Evolutionary conservation across 257 asterid genomes (phyloP), one percentile per base, ranked within the genome.

Genomic region (Ballota nigra): DNA sequence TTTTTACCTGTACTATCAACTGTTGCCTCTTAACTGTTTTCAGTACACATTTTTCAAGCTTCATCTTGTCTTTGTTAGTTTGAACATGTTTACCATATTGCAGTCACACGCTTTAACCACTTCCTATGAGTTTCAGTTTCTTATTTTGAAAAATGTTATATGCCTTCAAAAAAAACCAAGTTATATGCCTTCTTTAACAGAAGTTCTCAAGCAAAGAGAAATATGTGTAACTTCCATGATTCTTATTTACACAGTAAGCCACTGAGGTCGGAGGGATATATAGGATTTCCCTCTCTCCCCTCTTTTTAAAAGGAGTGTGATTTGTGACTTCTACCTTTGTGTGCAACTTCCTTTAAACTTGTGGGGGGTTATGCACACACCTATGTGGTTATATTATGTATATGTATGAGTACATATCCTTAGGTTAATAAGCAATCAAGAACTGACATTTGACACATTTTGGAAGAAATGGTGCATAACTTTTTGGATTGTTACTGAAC

Each of bases 11-110:
- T 8, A 56, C 60, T 49, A 49, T 8, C 61, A 72, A 12, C 16
- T 34, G 36, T 3, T 60, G 63, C 40, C 34, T 34, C 18, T 16
- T 55, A 33, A 69, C 56, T 36, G 34, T 40, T 47, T 24, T 20
- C 12, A 22, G 45, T 20, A 26, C 18, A 15, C 66, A 33, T 20
- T 60, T 28, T 34, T 63, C 34, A 16, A 0, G 52, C 8, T 52
- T 73, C 76, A 40, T 55, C 7, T 7, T 61, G 31, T 33, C 19
- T 38, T 23, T 28, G 15, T 28, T 55, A 26, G 2, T 52, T 16
- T 62, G 66, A 23, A 57, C 55, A 3, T 10, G 68, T 67, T 60
- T 24, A 62, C 65, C 71, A 38, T 38, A 4, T 60, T 62, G 26
- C 67, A 62, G 52, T 26, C 34, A 18, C 9, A 9, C 59, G 0